Conservation (phyloP, 2,329 filamentous ascomycete species). For the Penicillium polonicum region DNA sequence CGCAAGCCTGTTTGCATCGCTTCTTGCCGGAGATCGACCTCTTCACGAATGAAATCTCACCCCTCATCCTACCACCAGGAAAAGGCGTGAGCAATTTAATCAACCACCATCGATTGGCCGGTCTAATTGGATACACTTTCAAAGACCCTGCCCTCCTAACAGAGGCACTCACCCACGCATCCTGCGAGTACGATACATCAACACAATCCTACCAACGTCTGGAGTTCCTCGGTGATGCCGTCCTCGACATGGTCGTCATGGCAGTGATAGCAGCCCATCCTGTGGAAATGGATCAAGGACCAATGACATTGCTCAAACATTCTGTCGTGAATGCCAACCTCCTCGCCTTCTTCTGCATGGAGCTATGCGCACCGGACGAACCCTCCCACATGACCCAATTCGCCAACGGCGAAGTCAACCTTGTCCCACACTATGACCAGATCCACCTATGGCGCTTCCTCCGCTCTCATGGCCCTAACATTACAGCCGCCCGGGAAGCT, state of each 20-base stretch:
- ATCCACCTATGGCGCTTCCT: conserved; percentile 68
- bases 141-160: conserved; percentile 64
- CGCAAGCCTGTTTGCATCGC: conserved; percentile 61
- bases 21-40: conserved; percentile 60
- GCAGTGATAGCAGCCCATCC: conserved; percentile 34
- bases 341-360: conserved; percentile 72
- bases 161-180: conserved; percentile 79
- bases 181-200: conserved; percentile 52
- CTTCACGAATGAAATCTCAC: conserved; percentile 12
- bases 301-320: conserved; percentile 75
- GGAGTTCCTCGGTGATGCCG: conserved; percentile 83
- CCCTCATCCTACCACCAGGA: not conserved
- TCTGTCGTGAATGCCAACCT: conserved; percentile 78
- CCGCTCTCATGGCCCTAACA: conserved; percentile 39
- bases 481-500: conserved; percentile 18
- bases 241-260: conserved; percentile 77
- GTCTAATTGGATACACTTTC: conserved; percentile 67
- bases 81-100: conserved; percentile 15
- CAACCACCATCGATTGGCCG: conserved; percentile 15
- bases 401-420: conserved; percentile 24
- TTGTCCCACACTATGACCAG: conserved; percentile 22
- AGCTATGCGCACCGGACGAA: conserved; percentile 33
- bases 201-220: conserved; percentile 68
- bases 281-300: conserved; percentile 49
- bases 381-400: conserved; percentile 6